A percentile compares a stretch with the other conserved stretches of the same genome.
Conservation (phyloP, 2,329 filamentous ascomycete genomes). For the Epichloe elymi region DNA sequence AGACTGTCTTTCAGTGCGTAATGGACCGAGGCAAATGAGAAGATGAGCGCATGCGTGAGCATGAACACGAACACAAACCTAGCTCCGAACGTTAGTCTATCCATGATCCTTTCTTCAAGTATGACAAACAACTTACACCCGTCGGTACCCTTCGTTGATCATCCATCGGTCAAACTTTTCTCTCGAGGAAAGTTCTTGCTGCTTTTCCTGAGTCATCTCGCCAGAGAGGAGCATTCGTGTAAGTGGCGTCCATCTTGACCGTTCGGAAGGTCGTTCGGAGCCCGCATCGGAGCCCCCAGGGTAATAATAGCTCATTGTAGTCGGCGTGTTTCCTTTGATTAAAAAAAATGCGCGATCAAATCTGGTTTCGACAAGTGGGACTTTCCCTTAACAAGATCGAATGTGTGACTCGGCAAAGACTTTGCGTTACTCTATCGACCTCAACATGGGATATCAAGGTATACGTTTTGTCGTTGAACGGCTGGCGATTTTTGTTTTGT, state of each 20-base stretch:
- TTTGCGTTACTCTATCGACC: background rate
- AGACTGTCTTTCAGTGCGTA: slow-evolving; percentile 69
- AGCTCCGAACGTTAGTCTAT: background rate
- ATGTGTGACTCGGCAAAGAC: background rate
- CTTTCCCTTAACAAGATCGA: background rate
- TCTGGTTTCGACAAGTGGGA: background rate
- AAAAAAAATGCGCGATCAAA: background rate
- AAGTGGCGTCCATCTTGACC: slow-evolving; percentile 70
- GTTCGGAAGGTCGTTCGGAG: slow-evolving; percentile 40
- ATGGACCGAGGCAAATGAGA: slow-evolving; percentile 68
- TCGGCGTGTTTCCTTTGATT: slow-evolving; percentile 4
- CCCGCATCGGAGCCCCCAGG: slow-evolving; percentile 13
- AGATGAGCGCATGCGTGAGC: slow-evolving; percentile 60
- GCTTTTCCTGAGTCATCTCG: slow-evolving; percentile 63
- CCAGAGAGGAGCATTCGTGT: slow-evolving; percentile 73
- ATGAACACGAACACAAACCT: slow-evolving; percentile 70
- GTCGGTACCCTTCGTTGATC: slow-evolving; percentile 75
- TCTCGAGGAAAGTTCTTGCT: slow-evolving; percentile 51
- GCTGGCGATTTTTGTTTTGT: background rate
- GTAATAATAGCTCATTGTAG: slow-evolving; percentile 18
- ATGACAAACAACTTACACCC: slow-evolving; percentile 45
- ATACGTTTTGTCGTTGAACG: background rate
- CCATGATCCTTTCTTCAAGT: background rate
- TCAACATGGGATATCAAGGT: background rate
- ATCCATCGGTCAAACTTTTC: slow-evolving; percentile 78